Conservation (phyloP, 1,284 basidiomycete genomes). For the Sutorius eximius region DNA sequence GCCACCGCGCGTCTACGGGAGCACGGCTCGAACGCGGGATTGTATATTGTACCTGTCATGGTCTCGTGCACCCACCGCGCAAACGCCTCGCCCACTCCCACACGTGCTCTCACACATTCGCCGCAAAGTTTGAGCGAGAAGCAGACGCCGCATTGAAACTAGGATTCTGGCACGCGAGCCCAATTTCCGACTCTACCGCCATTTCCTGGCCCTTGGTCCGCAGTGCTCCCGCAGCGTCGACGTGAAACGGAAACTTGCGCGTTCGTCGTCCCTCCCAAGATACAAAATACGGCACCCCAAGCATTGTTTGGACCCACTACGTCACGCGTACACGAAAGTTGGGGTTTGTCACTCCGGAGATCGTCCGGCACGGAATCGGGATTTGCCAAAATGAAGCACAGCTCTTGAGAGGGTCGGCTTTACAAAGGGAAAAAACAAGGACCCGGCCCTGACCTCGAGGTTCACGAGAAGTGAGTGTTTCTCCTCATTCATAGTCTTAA, state of each 20-base stretch:
- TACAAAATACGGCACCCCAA: background rate
- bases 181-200: background rate
- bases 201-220: background rate
- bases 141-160: background rate
- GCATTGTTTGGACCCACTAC: background rate
- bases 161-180: background rate
- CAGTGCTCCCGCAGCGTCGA: slow-evolving; percentile 10
- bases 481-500: background rate
- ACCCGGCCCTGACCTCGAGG: background rate
- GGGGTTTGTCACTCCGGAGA: background rate
- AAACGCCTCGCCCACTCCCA: background rate
- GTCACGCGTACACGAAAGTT: background rate
- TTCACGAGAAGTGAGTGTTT: background rate
- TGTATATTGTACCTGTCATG: background rate
- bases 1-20: background rate
- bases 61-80: background rate
- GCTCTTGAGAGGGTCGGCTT: background rate
- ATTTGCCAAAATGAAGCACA: background rate
- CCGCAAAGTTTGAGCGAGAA: background rate
- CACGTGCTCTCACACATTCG: background rate
- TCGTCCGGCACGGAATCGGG: background rate
- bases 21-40: background rate
- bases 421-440: too few relatives aligned
- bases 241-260: slow-evolving; percentile 3
- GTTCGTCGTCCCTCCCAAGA: background rate